Evolutionary conservation across 108 stramenopile species (phyloP).

Genomic region (Parietichytrium sp.): DNA sequence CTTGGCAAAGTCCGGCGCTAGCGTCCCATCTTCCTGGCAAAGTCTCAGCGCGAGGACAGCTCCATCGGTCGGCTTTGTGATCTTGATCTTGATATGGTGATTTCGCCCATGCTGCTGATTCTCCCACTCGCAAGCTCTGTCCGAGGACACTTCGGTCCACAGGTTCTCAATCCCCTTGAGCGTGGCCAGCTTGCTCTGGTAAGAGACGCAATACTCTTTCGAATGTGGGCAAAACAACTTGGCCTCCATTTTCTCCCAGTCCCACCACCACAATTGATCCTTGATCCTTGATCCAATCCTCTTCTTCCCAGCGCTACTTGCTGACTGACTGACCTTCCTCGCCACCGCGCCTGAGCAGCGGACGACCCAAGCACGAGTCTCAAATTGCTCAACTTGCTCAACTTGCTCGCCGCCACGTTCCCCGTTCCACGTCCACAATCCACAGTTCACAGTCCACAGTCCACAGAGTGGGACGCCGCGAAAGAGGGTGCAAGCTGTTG

Average conservation of each 20-base stretch:
- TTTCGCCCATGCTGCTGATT: constrained; percentile 33
- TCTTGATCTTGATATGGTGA: constrained; percentile 5
- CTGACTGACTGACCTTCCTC: not conserved
- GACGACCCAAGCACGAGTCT: not conserved
- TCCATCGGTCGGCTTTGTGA: not conserved
- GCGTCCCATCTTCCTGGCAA: constrained; percentile 9
- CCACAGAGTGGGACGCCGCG: not conserved
- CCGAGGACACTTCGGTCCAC: constrained; percentile 14
- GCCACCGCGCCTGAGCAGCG: not conserved
- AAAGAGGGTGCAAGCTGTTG: not conserved
- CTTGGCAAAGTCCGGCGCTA: not conserved
- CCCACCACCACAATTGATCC: not conserved
- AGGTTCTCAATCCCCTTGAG: constrained; percentile 31
- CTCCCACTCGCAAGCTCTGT: constrained; percentile 32
- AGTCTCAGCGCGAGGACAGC: not conserved
- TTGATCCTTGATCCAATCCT: not conserved
- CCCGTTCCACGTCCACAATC: no score
- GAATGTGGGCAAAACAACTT: constrained; percentile 13
- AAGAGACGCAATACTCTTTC: constrained; percentile 1
- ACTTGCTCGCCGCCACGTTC: no score
- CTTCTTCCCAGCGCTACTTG: not conserved
- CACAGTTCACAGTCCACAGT: not conserved
- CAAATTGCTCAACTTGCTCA: not conserved
- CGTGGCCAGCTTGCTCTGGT: constrained; percentile 11
- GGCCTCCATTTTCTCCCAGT: not conserved